phyloP scores from a whole-genome alignment of 1,284 basidiomycete genomes.

The Gymnopus androsaceus region DNA sequence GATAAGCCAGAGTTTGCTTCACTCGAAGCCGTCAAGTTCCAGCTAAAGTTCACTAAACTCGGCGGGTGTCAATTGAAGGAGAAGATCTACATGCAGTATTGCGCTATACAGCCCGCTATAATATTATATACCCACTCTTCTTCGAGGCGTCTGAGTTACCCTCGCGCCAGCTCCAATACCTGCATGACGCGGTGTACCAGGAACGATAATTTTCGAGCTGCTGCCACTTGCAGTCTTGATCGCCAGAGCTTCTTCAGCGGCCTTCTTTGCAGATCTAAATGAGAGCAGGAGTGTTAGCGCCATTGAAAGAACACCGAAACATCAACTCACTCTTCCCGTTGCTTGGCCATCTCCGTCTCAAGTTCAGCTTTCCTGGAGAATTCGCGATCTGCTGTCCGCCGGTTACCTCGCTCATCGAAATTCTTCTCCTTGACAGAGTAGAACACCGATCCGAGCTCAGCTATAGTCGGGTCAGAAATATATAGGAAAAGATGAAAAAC shows the following conservation, averaged over 20 bases:
- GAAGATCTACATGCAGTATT: too few species aligned
- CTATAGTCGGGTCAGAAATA: constrained; percentile 40
- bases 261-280: constrained; percentile 61
- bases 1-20: too few species aligned
- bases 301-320: background rate
- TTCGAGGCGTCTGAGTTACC: constrained; percentile 63
- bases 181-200: constrained; percentile 77
- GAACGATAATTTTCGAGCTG: constrained; percentile 71
- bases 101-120: too few species aligned
- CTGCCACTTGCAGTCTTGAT: constrained; percentile 60
- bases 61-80: too few species aligned
- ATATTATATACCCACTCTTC: constrained; percentile 48
- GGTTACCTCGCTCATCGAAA: constrained; percentile 81
- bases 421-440: constrained; percentile 95
- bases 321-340: constrained; percentile 78
- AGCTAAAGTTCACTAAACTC: too few species aligned
- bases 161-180: constrained; percentile 68
- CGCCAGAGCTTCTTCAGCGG: constrained; percentile 64
- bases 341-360: constrained; percentile 85
- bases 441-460: constrained; percentile 91
- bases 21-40: too few species aligned
- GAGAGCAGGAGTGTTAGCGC: background rate
- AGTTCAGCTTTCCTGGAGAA: constrained; percentile 89
- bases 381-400: constrained; percentile 79
- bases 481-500: background rate